These are phyloP conservation scores for Fusarium bulbicola DNA, from an alignment of 2,329 filamentous ascomycete species.

Conservation along the genomic window DNA sequence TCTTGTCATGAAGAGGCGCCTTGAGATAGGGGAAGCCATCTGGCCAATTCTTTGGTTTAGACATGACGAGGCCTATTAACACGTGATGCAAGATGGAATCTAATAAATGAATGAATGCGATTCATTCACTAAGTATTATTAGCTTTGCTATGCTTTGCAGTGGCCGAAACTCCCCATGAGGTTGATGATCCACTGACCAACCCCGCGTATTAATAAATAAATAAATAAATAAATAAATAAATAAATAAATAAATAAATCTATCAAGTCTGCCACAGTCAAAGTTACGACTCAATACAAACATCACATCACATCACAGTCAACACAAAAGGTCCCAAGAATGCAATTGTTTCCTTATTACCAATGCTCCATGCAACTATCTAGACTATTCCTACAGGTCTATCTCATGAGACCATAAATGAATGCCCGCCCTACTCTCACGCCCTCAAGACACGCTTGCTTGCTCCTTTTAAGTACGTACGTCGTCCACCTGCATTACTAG, in stretches of 20 bases:
- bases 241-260: background rate
- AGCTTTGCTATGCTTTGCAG: background rate
- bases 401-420: slow-evolving; percentile 17
- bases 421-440: slow-evolving; percentile 5
- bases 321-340: background rate
- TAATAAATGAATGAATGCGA: background rate
- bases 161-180: background rate
- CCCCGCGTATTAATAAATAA: background rate
- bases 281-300: background rate
- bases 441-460: slow-evolving; percentile 1
- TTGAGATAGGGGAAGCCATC: slow-evolving; percentile 61
- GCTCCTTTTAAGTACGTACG: slow-evolving; percentile 1
- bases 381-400: slow-evolving; percentile 42
- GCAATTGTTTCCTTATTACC: background rate
- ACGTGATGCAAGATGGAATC: background rate
- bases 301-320: background rate
- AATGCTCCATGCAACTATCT: slow-evolving; percentile 30
- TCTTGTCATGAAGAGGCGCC: slow-evolving; percentile 57
- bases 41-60: slow-evolving; percentile 68
- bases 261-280: background rate
- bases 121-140: background rate
- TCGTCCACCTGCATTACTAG: slow-evolving; percentile 22
- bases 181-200: background rate
- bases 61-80: slow-evolving; percentile 36
- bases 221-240: too few species aligned